phyloP scores from a whole-genome alignment of 2,329 filamentous ascomycete genomes.

The Neonectria punicea region DNA sequence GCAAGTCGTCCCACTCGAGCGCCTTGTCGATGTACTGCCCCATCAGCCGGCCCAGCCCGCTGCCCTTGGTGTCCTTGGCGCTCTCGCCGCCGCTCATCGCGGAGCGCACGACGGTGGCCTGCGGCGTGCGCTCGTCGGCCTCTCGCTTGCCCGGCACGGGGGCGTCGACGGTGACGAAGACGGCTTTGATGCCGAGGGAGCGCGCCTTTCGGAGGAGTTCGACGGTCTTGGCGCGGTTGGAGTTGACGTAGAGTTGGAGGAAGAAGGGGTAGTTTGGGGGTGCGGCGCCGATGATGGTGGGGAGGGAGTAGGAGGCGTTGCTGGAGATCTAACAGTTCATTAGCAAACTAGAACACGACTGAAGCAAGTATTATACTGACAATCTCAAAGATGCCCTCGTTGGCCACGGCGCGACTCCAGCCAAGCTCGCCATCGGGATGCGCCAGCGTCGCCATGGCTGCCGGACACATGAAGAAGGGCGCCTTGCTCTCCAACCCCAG shows the following conservation, averaged over 20 bases:
- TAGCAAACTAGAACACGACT: not conserved
- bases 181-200: constrained; percentile 60
- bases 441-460: constrained; percentile 71
- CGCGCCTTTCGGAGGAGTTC: constrained; percentile 53
- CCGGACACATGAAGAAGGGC: constrained; percentile 72
- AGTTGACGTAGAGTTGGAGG: constrained; percentile 64
- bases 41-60: constrained; percentile 63
- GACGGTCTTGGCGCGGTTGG: constrained; percentile 59
- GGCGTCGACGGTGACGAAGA: constrained; percentile 65
- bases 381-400: constrained; percentile 43
- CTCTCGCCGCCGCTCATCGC: constrained; percentile 54
- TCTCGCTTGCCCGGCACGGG: constrained; percentile 67
- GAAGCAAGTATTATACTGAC: constrained; percentile 5
- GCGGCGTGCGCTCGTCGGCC: constrained; percentile 63
- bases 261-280: constrained; percentile 39
- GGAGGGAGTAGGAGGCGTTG: constrained; percentile 42
- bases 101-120: constrained; percentile 53
- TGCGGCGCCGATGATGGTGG: constrained; percentile 39
- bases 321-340: constrained; percentile 35
- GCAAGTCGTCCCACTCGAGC: constrained; percentile 63
- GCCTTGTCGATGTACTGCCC: constrained; percentile 62
- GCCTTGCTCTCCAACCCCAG: constrained; percentile 61
- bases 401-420: constrained; percentile 43
- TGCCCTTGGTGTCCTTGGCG: constrained; percentile 62
- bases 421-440: constrained; percentile 70